Base-by-base conservation (phyloP, 1,284 basidiomycete genomes). In the Agaricales sp. region DNA sequence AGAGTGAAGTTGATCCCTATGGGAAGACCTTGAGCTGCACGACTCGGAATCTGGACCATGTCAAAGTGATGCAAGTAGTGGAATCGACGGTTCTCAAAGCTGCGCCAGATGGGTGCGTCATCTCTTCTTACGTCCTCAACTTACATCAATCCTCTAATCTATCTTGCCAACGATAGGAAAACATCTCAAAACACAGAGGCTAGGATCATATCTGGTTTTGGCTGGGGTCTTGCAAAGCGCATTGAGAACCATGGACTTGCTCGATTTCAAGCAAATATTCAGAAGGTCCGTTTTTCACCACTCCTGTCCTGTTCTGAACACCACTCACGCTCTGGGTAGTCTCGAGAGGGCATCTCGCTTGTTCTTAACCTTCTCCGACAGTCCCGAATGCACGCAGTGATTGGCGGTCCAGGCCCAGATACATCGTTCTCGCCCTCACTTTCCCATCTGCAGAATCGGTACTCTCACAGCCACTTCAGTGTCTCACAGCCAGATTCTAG, bases 1-100 rank as follows among this genome's bases (percentile, higher is more conserved):
- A 94, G 71, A 92, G 86, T 57, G 85, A 92, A 58, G 89, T 95
- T 18, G 87, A 91, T 64, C 82, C 86, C 3, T 66, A 77, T 52
- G 83, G 82, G 19, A 78, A 80, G 61, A 71, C 77, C 6, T 76
- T 90, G 53, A 69, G 71, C 45, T 90, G 87, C 60, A 70, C 71
- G 48, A 90, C 88, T 4, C 81, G 74, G 63, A 91, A 91, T 61
- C 68, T 91, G 45, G 87, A 91, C 62, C 85, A 90, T 65, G 80
- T 89, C 58, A 91, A 89, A 65, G 76, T 89, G 41, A 80, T 91
- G 81, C 77, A 86, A 55, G 79, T 89, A 35, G 78, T 87, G 55
- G 87, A 91, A 64, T 78, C 74, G 16, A 78, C 86, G 23, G 67
- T 73, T 45, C 76, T 90, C 56, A 70, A 71, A 25, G 80, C 82